Evolutionary conservation across 2,329 filamentous ascomycete genomes (phyloP), one percentile per base, ranked within the genome.

Genomic region (Ascochyta pisi): DNA sequence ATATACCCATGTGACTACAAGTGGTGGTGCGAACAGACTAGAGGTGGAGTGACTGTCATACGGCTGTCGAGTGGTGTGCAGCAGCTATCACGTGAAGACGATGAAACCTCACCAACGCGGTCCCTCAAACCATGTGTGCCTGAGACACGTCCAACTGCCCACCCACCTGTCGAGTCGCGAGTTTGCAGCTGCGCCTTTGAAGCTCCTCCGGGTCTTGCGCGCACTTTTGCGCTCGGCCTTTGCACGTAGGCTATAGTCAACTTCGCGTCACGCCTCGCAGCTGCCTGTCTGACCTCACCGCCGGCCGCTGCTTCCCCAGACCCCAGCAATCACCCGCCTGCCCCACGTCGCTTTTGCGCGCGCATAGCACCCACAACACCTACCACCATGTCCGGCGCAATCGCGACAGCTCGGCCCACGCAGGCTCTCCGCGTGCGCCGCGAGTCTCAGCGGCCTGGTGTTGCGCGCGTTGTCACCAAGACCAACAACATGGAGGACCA

Each of bases 371-470:
- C 38, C 37, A 49, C 54, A 35, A 31, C 45, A 45, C 39, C 43
- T 24, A 23, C 51, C 46, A 61, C 46, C 63, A 75, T 74, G 73
- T 75, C 73, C 52, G 66, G 67, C 58, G 58, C 73, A 41, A 64
- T 69, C 29, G 73, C 66, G 15, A 61, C 69, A 43, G 67, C 69
- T 31, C 71, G 74, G 48, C 74, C 74, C 15, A 59, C 68, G 37
- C 78, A 80, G 65, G 74, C 77, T 33, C 69, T 79, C 39, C 79
- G 78, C 59, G 67, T 76, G 63, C 75, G 76, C 44, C 77, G 78
- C 52, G 73, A 77, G 50, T 71, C 74, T n/a, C 76, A 79, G 52
- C 77, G 78, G 35, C 77, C 76, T 9, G 73, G 63, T 48, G 67
- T 68, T 53, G 68, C 65, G 61, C 68, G 68, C 50, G 54, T 66